Conservation (phyloP, 768 basidiomycete genomes). For the Mycena alexandri region DNA sequence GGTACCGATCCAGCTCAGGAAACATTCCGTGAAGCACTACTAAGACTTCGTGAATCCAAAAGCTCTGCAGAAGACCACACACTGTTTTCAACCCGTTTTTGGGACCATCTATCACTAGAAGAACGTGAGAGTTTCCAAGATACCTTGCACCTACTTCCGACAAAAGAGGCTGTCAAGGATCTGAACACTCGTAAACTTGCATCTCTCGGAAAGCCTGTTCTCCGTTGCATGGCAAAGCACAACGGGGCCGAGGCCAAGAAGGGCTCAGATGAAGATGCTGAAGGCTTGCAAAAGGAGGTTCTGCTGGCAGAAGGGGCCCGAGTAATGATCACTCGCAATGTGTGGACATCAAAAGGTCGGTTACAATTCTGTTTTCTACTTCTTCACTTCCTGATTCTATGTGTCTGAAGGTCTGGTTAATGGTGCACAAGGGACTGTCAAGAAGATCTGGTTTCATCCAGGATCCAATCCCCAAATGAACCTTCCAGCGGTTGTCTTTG, state of each 20-base stretch:
- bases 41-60: slow-evolving; percentile 6
- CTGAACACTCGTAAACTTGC: neutral
- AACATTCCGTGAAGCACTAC: slow-evolving; percentile 14
- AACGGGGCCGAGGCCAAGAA: slow-evolving; percentile 35
- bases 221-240: slow-evolving; percentile 29
- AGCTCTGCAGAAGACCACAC: slow-evolving; percentile 1
- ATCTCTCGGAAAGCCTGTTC: slow-evolving; percentile 10
- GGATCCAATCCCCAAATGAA: neutral
- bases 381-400: slow-evolving; percentile 1
- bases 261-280: slow-evolving; percentile 41
- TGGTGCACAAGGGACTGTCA: slow-evolving; percentile 19
- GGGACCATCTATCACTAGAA: slow-evolving; percentile 13
- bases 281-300: slow-evolving; percentile 39
- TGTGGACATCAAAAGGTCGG: slow-evolving; percentile 39
- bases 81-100: slow-evolving; percentile 11
- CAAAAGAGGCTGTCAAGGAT: slow-evolving; percentile 4
- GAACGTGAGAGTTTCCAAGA: slow-evolving; percentile 7
- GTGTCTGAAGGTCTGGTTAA: slow-evolving; percentile 10
- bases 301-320: slow-evolving; percentile 39
- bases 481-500: slow-evolving; percentile 17
- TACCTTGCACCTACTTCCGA: slow-evolving; percentile 21
- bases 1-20: slow-evolving; percentile 1
- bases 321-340: slow-evolving; percentile 43
- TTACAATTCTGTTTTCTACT: neutral
- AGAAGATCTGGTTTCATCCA: slow-evolving; percentile 24